Base-by-base conservation (phyloP, 176 grass and related monocot genomes). In the Musa itinerans region DNA sequence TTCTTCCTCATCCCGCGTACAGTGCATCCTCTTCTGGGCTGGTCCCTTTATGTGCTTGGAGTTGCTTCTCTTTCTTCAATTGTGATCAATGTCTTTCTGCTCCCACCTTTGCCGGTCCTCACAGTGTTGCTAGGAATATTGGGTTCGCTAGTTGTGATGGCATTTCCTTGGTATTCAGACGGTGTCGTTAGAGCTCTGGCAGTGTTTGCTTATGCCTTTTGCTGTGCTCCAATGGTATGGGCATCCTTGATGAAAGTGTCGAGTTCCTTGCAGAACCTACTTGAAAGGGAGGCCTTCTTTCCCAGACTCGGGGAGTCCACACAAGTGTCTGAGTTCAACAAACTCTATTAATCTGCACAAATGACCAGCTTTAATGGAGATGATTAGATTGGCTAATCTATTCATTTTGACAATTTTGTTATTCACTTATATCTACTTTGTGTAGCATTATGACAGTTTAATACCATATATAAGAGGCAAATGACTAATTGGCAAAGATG, bases 1-100 rank as follows among this genome's bases (percentile, higher is more conserved):
- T 96, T 96, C 84, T 96, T 96, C 54, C 54, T 96, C 72, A 85
- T 96, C 68, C 89, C 93, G 9, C 63, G 93, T 81, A 96, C 89
- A 2, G 54, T 88, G 50, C 93, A 96, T 71, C 93, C 93, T 23
- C 50, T 96, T 82, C 89, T 96, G 73, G 93, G 93, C 74, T 96
- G 93, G 93, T 87, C 87, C 48, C 22, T 96, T 29, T 96, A 92
- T 75, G 69, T 96, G 11, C 77, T 96, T 77, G 93, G 93, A 61
- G 74, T 80, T 1, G 78, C 91, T 5, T 53, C 89, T 25, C 78
- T 96, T 50, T 85, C 87, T 56, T 53, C 68, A 1, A 50, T 88
- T 0, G 89, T 96, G 74, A 85, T 89, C 87, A 92, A 87, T 72
- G 78, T 75, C 52, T 92, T 96, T 20, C 54, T 88, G 75, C 93